Base-by-base conservation (phyloP, 2,329 filamentous ascomycete species). In the Trichothecium roseum region DNA sequence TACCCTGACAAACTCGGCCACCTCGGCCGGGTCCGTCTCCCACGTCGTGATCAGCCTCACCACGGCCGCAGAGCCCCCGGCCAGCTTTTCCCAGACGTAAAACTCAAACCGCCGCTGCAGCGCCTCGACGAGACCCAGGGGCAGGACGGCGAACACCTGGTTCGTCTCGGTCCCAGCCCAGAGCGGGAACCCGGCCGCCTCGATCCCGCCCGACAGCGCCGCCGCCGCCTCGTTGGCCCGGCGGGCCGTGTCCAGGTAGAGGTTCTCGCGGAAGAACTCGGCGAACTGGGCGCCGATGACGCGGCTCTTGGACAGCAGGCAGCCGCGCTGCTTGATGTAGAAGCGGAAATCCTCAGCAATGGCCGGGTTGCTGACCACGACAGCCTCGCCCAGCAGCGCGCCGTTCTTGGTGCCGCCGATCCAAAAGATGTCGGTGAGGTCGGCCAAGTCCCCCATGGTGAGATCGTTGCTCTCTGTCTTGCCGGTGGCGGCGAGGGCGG, bases 381-480 rank as follows among this genome's bases (percentile, higher is more conserved):
- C 61, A 2, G 66, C 67, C 39, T 71, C 67, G 2, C 67, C 67
- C 4, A 71, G 53, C 4, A 71, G 43, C 0, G 66, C 65, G 1
- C 67, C 67, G 41, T 66, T 66, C 42, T 71, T 71, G 4, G 67
- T 71, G 0, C 67, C 67, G 3, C 67, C 67, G 27, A 71, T 69
- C 67, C 67, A 71, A 50, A 71, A 71, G 15, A 71, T 65, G 37
- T 71, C 67, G 0, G 63, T 66, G 28, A 68, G 43, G 4, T 66
- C 59, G 2, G 67, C 46, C 5, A 71, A 48, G 36, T 71, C 67
- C 0, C 44, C 42, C 5, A 67, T 51, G 0, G 56, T 59, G 48
- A 37, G 46, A 37, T 68, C 62, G 28, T 63, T 68, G 16, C 46
- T 49, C 8, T 28, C 44, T 10, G 20, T 24, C 20, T 24, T 24